phyloP scores from a whole-genome alignment of 2,329 filamentous ascomycete species.

The Talaromyces sp. region DNA sequence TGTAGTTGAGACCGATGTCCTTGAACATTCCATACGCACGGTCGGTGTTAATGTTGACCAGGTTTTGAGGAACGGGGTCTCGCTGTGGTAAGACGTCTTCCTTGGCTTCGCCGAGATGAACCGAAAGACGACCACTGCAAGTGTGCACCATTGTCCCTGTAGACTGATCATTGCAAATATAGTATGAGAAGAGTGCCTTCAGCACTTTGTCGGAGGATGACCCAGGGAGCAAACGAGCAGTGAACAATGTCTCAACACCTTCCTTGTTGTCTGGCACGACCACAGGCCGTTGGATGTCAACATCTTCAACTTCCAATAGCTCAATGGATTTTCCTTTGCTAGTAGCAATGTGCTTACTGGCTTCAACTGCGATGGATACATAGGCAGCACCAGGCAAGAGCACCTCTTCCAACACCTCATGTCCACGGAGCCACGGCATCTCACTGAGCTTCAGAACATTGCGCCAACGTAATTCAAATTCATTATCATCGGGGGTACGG shows the following conservation, averaged over 20 bases:
- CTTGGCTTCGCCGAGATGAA: background rate
- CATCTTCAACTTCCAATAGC: constrained; percentile 21
- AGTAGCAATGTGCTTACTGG: constrained; percentile 7
- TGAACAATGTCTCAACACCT: constrained; percentile 2
- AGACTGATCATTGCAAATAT: constrained; percentile 7
- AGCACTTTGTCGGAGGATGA: constrained; percentile 9
- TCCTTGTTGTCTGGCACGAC: constrained; percentile 18
- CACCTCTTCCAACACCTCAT: constrained; percentile 27
- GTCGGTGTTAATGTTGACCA: constrained; percentile 17
- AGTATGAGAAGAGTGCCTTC: constrained; percentile 12
- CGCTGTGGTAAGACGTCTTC: background rate
- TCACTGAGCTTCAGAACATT: constrained; percentile 26
- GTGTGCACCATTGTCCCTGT: background rate
- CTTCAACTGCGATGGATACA: constrained; percentile 23
- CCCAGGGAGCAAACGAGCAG: background rate
- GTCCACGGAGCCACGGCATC: constrained; percentile 29
- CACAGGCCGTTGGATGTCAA: constrained; percentile 21
- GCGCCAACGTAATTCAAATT: constrained; percentile 23
- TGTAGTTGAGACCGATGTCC: constrained; percentile 23
- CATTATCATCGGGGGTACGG: constrained; percentile 16
- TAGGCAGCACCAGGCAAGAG: constrained; percentile 28
- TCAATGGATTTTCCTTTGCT: constrained; percentile 9
- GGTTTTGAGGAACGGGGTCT: background rate
- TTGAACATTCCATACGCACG: constrained; percentile 21
- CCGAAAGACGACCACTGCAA: constrained; percentile 1